phyloP scores from a whole-genome alignment of 257 asterid species.

The Nicotiana obtusifolia region DNA sequence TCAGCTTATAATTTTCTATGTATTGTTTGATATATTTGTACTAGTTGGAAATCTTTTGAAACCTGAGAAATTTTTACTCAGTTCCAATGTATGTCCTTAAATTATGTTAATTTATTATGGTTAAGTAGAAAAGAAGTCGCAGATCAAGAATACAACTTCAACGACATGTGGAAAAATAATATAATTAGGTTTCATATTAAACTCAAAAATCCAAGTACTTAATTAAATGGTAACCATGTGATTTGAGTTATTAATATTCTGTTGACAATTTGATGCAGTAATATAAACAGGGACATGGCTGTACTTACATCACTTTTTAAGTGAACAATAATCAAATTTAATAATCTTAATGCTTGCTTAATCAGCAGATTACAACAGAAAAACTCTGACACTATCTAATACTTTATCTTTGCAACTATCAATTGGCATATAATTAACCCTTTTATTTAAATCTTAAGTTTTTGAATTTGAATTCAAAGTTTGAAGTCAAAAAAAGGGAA shows the following conservation, averaged over 20 bases:
- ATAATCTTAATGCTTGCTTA: slow-evolving; percentile 17
- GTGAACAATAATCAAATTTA: slow-evolving; percentile 8
- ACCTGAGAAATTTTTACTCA: too few relatives aligned
- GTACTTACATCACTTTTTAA: slow-evolving; percentile 15
- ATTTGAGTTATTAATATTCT: not conserved
- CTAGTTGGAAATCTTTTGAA: not conserved
- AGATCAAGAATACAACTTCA: not conserved
- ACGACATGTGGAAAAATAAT: not conserved
- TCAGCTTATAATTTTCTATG: not conserved
- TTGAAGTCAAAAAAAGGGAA: slow-evolving; percentile 20
- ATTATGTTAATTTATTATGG: not conserved
- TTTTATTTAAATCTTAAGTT: not conserved
- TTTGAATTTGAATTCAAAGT: slow-evolving; percentile 17
- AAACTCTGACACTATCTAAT: not conserved
- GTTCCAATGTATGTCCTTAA: not conserved
- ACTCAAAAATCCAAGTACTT: not conserved
- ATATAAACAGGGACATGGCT: slow-evolving; percentile 31
- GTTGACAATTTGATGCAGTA: slow-evolving; percentile 12
- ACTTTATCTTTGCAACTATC: not conserved
- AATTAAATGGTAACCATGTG: not conserved
- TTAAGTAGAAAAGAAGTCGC: not conserved
- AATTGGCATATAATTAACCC: slow-evolving; percentile 2
- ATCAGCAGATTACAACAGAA: slow-evolving; percentile 19
- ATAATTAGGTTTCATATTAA: not conserved
- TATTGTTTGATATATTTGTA: not conserved